A percentile compares a stretch with the other conserved stretches of the same genome.
phyloP scores from a whole-genome alignment of 768 basidiomycete species.

The Amanita thiersii region DNA sequence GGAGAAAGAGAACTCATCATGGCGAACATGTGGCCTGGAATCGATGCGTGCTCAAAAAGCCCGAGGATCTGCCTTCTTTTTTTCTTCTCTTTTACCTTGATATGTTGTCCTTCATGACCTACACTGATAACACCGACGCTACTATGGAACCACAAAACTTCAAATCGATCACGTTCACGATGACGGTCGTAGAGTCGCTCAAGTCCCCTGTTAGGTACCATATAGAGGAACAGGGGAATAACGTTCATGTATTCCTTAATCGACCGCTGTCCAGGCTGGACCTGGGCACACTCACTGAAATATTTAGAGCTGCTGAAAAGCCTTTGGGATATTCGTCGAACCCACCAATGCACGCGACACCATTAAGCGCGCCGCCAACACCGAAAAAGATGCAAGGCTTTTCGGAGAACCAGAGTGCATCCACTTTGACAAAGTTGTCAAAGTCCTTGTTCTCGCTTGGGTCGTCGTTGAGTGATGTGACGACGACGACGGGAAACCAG shows the following conservation, averaged over 20 bases:
- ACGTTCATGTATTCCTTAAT: slow-evolving; percentile 8
- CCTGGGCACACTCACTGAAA: slow-evolving; percentile 4
- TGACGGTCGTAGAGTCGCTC: slow-evolving; percentile 3
- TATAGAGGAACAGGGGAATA: slow-evolving; percentile 4
- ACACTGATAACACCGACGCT: neutral
- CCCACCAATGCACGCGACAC: neutral
- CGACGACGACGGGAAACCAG: neutral
- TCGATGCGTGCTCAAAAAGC: too few relatives aligned
- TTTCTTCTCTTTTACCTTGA: neutral
- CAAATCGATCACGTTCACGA: slow-evolving; percentile 5
- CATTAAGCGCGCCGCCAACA: slow-evolving; percentile 5
- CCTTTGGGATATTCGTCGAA: too few relatives aligned
- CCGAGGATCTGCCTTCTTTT: neutral
- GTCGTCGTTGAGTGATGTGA: neutral
- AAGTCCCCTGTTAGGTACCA: slow-evolving; percentile 6
- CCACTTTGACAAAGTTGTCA: slow-evolving; percentile 3
- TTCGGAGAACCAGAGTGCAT: too few relatives aligned
- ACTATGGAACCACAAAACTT: slow-evolving; percentile 2
- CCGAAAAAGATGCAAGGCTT: too few relatives aligned
- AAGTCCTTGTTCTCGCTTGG: slow-evolving; percentile 1
- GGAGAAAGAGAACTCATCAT: too few relatives aligned
- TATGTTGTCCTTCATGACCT: neutral
- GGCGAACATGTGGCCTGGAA: too few relatives aligned
- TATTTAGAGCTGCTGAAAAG: slow-evolving; percentile 2
- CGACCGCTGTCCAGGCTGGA: slow-evolving; percentile 8